Evolutionary conservation across 2,329 filamentous ascomycete species (phyloP).

Genomic region (Colletotrichum simmondsii): DNA sequence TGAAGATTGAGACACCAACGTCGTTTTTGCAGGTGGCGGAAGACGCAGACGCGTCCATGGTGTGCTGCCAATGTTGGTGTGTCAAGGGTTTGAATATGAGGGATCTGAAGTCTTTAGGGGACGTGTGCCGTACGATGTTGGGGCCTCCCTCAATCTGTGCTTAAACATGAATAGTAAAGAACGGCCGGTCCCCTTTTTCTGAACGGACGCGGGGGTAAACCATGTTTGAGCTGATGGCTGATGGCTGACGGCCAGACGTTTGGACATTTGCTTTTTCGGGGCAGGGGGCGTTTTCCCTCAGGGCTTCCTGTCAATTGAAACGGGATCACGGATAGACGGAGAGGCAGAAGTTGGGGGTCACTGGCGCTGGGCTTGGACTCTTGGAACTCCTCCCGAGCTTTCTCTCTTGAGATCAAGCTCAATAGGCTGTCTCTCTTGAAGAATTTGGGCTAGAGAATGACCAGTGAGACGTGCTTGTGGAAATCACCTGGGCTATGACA

Average conservation of each 20-base stretch:
- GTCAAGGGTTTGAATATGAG: neutral
- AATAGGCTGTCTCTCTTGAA: too few species aligned
- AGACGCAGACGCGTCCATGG: too few species aligned
- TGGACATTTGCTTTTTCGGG: neutral
- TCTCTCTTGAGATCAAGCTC: neutral
- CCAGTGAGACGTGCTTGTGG: neutral
- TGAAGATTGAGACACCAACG: neutral
- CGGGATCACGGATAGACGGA: neutral
- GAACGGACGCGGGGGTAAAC: neutral
- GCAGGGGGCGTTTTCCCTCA: neutral
- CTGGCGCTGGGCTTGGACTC: neutral
- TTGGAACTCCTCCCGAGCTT: neutral
- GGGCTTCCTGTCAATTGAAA: neutral
- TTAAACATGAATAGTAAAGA: neutral
- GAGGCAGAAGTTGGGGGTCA: neutral
- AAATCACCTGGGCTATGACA: neutral
- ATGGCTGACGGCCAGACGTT: neutral
- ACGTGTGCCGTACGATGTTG: constrained; percentile 6
- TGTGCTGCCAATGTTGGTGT: neutral
- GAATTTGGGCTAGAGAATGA: neutral
- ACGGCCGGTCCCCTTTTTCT: neutral
- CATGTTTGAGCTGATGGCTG: too few species aligned
- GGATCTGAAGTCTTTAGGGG: neutral
- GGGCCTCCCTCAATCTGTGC: neutral
- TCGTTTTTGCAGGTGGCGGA: too few species aligned